Base-by-base conservation (phyloP, 179 eudicot genomes). In the Drosera spatulata region DNA sequence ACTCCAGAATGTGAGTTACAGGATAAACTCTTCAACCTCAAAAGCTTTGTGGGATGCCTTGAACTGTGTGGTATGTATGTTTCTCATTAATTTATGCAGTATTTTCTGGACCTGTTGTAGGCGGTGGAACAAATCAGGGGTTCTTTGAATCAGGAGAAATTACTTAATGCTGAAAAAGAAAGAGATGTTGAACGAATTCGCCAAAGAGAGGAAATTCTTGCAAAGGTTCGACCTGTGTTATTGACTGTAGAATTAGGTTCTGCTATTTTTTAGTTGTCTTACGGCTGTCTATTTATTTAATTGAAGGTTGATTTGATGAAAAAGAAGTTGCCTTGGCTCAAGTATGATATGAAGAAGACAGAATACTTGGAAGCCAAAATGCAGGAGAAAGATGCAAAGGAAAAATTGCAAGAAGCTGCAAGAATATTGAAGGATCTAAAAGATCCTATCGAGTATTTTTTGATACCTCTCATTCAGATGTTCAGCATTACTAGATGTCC, bases 171-270 rank as follows among this genome's bases (percentile, higher is more conserved):
- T 66, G 95, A 85, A 66, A 84, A 81, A 61, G 93, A 86, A 83
- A 80, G 80, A 69, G 99, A 93, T 64, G 99, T 93, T 64, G 82
- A 90, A 59, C 95, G 94, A 44, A 85, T 93, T 74, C 97, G 99
- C 63, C 95, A 89, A 72, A 85, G 99, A 75, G 88, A 83, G 61
- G 91, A 90, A 59, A 88, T 89, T 64, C 66, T 93, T 47, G 69
- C 67, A 62, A 80, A 93, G 97, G 98, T 91, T 66, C 62, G 63
- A 7, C 13, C 42, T 48, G 39, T 55, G 45, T 48, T 41, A 49
- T 56, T 12, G 38, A 10, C n/a, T 12, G 11, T 7, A 6, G n/a
- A 49, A 49, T 0, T 10, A 14, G 12, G n/a, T 10, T 10, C 12
- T 49, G n/a, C 4, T 14, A 6, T 49, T 49, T 49, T 49, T 12